phyloP scores from a whole-genome alignment of 2,329 filamentous ascomycete species.

The Botryotinia globosa region DNA sequence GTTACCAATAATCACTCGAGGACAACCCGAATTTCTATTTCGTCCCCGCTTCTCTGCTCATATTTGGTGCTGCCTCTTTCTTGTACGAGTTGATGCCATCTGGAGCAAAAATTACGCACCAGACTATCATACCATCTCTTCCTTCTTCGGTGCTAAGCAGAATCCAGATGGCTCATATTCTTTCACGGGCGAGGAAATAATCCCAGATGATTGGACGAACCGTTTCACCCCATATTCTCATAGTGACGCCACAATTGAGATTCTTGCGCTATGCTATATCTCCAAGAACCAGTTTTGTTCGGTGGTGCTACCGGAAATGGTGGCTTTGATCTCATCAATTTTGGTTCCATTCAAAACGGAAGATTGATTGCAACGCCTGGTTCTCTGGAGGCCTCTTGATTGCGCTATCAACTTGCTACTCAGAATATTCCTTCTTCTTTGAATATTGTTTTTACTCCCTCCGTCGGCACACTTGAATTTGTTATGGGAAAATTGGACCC shows the following conservation, averaged over 20 bases:
- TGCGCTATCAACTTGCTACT: constrained; percentile 10
- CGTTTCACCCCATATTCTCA: background rate
- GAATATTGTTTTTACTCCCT: background rate
- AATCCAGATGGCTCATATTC: constrained; percentile 7
- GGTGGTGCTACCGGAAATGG: constrained; percentile 10
- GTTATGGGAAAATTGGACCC: background rate
- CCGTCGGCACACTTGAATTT: background rate
- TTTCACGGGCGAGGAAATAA: background rate
- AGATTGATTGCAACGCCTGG: background rate
- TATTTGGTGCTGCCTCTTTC: constrained; percentile 2
- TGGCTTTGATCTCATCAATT: constrained; percentile 2
- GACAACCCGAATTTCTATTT: constrained; percentile 33
- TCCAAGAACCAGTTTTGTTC: constrained; percentile 1
- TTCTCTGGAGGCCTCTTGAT: background rate
- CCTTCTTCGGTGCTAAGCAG: constrained; percentile 4
- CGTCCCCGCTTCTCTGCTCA: constrained; percentile 23
- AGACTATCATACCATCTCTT: background rate
- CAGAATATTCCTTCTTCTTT: background rate
- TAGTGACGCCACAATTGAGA: background rate
- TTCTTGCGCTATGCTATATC: constrained; percentile 1
- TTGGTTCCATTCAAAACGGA: constrained; percentile 5
- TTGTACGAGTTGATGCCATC: constrained; percentile 12
- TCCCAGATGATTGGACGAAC: constrained; percentile 8
- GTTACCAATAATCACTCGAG: constrained; percentile 31
- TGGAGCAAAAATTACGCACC: background rate